Evolutionary conservation across 1,139 yeast genomes (phyloP).

Genomic region (Tardiomyces digboiensis): DNA sequence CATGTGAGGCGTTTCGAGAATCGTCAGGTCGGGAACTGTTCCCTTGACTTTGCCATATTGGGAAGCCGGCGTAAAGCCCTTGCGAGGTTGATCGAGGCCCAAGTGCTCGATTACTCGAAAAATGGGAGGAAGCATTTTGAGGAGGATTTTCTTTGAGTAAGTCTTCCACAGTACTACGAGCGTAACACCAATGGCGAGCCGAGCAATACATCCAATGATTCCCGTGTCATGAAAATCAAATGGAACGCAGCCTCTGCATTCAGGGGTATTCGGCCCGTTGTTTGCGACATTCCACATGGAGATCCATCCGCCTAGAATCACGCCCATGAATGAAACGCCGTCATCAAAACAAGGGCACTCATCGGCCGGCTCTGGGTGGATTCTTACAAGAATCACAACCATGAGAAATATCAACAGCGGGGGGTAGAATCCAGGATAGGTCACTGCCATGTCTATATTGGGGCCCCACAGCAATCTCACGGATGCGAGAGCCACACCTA

Average conservation of each 20-base stretch:
- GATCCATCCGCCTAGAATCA: conserved; percentile 50
- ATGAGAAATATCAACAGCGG: conserved; percentile 26
- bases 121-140: conserved; percentile 33
- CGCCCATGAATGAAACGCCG: conserved; percentile 90
- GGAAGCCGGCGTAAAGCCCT: conserved; percentile 28
- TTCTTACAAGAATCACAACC: conserved; percentile 42
- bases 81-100: conserved; percentile 33
- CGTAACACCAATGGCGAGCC: conserved; percentile 49
- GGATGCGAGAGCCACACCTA: conserved; percentile 39
- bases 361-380: conserved; percentile 82
- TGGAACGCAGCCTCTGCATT: conserved; percentile 3
- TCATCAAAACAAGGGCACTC: conserved; percentile 97
- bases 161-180: conserved; percentile 64
- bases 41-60: conserved; percentile 27
- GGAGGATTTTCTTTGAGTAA: conserved; percentile 51
- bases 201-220: conserved; percentile 27
- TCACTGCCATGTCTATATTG: conserved; percentile 9
- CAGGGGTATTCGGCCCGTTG: neutral
- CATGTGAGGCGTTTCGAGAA: conserved; percentile 10
- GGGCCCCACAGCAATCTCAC: conserved; percentile 1
- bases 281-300: conserved; percentile 11
- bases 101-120: conserved; percentile 25
- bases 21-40: conserved; percentile 7
- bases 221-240: conserved; percentile 3
- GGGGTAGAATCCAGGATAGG: conserved; percentile 3